Base-by-base conservation (phyloP, 495 filamentous ascomycete species). In the Pseudevernia furfuracea region DNA sequence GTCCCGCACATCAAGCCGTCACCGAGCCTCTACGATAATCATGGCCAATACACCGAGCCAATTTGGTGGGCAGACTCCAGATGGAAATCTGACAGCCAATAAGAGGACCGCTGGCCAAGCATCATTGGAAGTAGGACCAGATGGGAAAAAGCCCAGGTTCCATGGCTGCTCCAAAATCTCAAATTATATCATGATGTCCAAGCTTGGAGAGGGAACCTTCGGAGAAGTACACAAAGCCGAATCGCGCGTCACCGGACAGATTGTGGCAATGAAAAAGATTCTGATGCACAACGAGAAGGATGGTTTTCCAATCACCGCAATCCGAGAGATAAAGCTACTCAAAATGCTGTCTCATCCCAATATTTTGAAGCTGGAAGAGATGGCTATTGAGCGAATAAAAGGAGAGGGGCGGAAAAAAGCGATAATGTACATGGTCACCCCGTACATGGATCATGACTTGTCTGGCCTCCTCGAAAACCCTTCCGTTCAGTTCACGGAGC, bases 381-480 rank as follows among this genome's bases (percentile, higher is more conserved):
- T 99, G 94, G 90, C 92, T 12, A 86, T 99, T 25, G 94, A 99
- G 74, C 78, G 85, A 57, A 86, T 81, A 68, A 88, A 83, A 76
- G 84, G 79, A 58, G 89, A 92, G 73, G 91, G 89, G 68, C 83
- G 85, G 58, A 94, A 92, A 74, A 85, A 88, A 64, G 87, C 89
- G 0, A 90, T 90, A 73, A 89, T 97, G 81, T 97, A 96, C 73
- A 99, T 99, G 94, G 94, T 97, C 59, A 96, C 87, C 32, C 93
- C 92, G 39, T 99, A 97, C 73, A 96, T 97, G 93, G 94, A 97
- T 70, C 94, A 99, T 73, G 94, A 99, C 73, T 81, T 99, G 9
- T 96, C 93, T 23, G 94, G 94, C 61, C 83, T 99, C 19, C 83
- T 99, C 66, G 94, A 97, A 72, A 99, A 99, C 68, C 92, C 93